Evolutionary conservation across 345 rosid genomes (phyloP).

Genomic region (Sisymbrium irio): DNA sequence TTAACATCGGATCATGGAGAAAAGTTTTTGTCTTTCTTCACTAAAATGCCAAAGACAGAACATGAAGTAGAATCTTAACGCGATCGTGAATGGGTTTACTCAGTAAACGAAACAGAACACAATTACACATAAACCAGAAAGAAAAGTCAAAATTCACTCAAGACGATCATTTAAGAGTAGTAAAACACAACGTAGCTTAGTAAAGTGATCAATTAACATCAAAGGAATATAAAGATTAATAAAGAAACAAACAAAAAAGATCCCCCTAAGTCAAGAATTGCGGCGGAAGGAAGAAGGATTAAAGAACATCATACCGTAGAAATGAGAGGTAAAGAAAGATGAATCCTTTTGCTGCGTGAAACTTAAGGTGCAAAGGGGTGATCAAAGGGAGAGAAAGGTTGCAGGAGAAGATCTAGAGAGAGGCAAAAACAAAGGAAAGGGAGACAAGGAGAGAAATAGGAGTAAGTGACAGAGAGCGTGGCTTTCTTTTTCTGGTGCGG

Average conservation of each 20-base stretch:
- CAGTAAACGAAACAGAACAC: not conserved
- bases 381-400: not conserved
- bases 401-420: constrained; percentile 7
- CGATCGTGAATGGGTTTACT: not conserved
- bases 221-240: not conserved
- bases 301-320: constrained; percentile 16
- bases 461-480: constrained; percentile 38
- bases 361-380: not conserved
- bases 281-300: constrained; percentile 11
- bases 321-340: constrained; percentile 2
- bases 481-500: constrained; percentile 36
- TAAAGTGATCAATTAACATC: not conserved
- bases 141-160: not conserved
- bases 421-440: not conserved
- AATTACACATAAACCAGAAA: not conserved
- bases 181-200: not conserved
- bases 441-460: constrained; percentile 14
- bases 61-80: not conserved
- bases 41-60: not conserved
- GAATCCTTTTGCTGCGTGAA: not conserved
- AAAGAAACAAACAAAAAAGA: not conserved
- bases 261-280: constrained; percentile 26
- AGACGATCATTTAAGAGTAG: not conserved
- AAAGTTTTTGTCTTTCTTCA: not conserved
- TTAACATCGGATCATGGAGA: not conserved